phyloP scores from a whole-genome alignment of 1,284 basidiomycete species.

The Cutaneotrichosporon mucoides region DNA sequence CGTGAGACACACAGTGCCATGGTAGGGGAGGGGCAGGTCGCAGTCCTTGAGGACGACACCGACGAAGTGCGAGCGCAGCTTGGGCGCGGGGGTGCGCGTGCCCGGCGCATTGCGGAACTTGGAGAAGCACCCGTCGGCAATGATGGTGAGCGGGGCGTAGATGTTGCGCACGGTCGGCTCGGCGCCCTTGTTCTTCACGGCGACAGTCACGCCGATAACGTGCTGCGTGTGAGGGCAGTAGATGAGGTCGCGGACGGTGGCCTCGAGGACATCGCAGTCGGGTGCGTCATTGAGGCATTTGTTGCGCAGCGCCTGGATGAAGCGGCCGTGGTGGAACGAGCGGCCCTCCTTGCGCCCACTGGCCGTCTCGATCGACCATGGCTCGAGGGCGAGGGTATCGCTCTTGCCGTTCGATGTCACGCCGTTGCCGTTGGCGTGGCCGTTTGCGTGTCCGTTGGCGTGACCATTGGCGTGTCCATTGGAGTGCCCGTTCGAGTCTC shows the following conservation, averaged over 20 bases:
- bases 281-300: slow-evolving; percentile 55
- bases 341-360: slow-evolving; percentile 57
- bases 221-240: slow-evolving; percentile 58
- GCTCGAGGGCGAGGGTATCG: slow-evolving; percentile 4
- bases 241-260: slow-evolving; percentile 71
- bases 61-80: slow-evolving; percentile 72
- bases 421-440: slow-evolving; percentile 3
- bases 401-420: slow-evolving; percentile 9
- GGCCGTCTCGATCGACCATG: slow-evolving; percentile 32
- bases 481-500: slow-evolving; percentile 11
- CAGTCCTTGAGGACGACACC: slow-evolving; percentile 73
- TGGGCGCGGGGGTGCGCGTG: slow-evolving; percentile 49
- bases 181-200: slow-evolving; percentile 38
- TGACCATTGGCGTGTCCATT: slow-evolving; percentile 2
- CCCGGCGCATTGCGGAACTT: slow-evolving; percentile 59
- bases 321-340: slow-evolving; percentile 92
- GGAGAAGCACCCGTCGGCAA: slow-evolving; percentile 94
- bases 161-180: slow-evolving; percentile 36
- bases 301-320: slow-evolving; percentile 72
- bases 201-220: slow-evolving; percentile 63
- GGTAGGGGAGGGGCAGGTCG: slow-evolving; percentile 70
- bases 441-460: slow-evolving; percentile 1
- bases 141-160: slow-evolving; percentile 72
- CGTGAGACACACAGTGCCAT: slow-evolving; percentile 78
- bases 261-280: slow-evolving; percentile 70